Evolutionary conservation across 179 eudicot genomes (phyloP), one percentile per base, ranked within the genome.

Genomic region (Nepenthes alata): DNA sequence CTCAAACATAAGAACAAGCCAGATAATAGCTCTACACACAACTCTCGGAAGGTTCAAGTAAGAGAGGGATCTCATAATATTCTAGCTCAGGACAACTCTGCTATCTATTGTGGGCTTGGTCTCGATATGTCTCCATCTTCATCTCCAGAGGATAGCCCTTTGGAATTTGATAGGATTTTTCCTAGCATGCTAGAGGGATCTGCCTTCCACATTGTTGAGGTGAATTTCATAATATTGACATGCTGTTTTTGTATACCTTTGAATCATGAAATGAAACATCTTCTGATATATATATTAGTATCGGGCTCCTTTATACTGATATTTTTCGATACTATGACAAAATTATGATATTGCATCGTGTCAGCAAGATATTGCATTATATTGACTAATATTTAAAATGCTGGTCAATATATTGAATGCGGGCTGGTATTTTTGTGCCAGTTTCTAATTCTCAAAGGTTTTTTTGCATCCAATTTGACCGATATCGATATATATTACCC

Each of bases 31-130:
- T 58, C 59, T 3, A 52, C 55, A 6, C 86, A 75, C 58, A 87
- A 77, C 68, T 67, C 86, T 35, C 78, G 87, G 55, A 94, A 83
- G 79, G 84, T 94, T 76, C 84, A 89, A 55, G 77, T 94, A 69
- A 90, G 83, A 82, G 82, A 87, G 64, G 91, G 96, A 13, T 75
- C 88, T 44, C 94, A 87, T 66, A 84, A 84, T 72, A 70, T 79
- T 74, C 76, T 85, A 48, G 74, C 80, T 63, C 71, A 68, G 61
- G 85, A 80, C 73, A 94, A 79, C 71, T 82, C 87, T 72, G 96
- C 80, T 69, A 83, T 94, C 59, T 94, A 87, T 74, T 81, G 72
- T 74, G 97, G 97, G 61, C 99, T 90, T 67, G 99, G 97, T 57
- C 99, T 94, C 47, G 95, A 78, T 78, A 79, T 75, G 5, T 93